Base-by-base conservation (phyloP, 305 asterid genomes). In the Ajuga reptans region DNA sequence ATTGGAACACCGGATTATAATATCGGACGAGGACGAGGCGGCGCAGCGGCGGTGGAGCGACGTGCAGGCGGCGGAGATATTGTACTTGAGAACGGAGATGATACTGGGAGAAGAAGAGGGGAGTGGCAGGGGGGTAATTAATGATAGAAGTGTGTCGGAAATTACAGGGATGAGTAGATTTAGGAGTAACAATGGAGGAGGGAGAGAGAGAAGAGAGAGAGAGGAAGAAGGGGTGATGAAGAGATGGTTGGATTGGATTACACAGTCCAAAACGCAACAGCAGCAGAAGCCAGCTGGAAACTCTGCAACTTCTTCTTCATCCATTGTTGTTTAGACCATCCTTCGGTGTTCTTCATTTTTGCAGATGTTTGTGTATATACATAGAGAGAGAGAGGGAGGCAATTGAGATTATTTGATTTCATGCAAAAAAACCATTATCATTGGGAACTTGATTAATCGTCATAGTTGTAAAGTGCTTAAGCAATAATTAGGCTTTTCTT, bases 211-310 rank as follows among this genome's bases (percentile, higher is more conserved):
- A 27, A 42, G 72, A 63, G 56, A 51, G 59, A 54, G 73, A 67
- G 77, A 73, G 42, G 79, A 78, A 64, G 84, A 77, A 60, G 81
- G 85, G 47, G 81, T 72, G 10, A 86, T 64, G 9, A 75, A 76
- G 68, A 82, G 85, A 73, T 84, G 86, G 87, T 34, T 79, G 86
- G 90, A 81, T 75, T 86, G 92, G 92, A 73, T 88, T 72, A 79
- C 95, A n/a, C 83, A 82, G 77, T 71, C 86, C 16, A 82, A 80
- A 49, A 21, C 27, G 27, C 77, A 69, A 0, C 31, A 29, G 0
- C 69, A 10, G 2, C 59, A 4, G 21, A 76, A 52, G 42, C 59
- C 78, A 14, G 45, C 75, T 58, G 71, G 37, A 47, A 66, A 51
- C n/a, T 50, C 73, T 17, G 16, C 61, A 9, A 5, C 79, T 47